Evolutionary conservation across 257 asterid genomes (phyloP).

Genomic region (Lithospermum erythrorhizon): DNA sequence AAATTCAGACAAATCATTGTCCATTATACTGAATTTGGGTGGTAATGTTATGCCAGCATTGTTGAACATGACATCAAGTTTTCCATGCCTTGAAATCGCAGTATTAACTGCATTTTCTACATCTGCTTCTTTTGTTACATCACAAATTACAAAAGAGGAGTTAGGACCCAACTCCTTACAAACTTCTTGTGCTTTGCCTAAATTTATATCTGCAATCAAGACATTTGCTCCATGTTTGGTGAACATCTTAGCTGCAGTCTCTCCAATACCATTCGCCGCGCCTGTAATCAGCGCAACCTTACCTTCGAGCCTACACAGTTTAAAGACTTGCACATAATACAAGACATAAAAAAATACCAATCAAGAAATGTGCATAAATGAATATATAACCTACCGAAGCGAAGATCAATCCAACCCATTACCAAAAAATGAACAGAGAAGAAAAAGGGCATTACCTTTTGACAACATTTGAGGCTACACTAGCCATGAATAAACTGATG

Average conservation of each 20-base stretch:
- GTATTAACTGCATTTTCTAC: slow-evolving; percentile 6
- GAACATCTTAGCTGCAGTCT: slow-evolving; percentile 6
- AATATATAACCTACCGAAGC: too few relatives aligned
- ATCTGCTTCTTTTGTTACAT: slow-evolving; percentile 7
- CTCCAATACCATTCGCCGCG: slow-evolving; percentile 11
- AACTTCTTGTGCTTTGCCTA: background rate
- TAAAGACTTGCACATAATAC: too few relatives aligned
- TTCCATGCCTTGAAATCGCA: slow-evolving; percentile 9
- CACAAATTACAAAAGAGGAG: slow-evolving; percentile 5
- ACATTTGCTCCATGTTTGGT: slow-evolving; percentile 12
- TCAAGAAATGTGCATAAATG: too few relatives aligned
- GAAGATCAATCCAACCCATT: too few relatives aligned
- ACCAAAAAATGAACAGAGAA: too few relatives aligned
- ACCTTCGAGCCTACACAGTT: slow-evolving; percentile 11
- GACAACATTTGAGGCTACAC: too few relatives aligned
- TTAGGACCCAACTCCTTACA: slow-evolving; percentile 1
- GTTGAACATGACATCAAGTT: background rate
- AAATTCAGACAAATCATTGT: slow-evolving; percentile 1
- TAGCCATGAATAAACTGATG: too few relatives aligned
- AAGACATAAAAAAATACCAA: too few relatives aligned
- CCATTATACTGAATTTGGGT: slow-evolving; percentile 4
- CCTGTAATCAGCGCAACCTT: slow-evolving; percentile 17
- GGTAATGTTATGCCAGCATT: slow-evolving; percentile 3
- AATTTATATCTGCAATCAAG: slow-evolving; percentile 9
- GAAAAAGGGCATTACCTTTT: too few relatives aligned